phyloP scores from a whole-genome alignment of 306 rosid species.

The Trifolium subterraneum region DNA sequence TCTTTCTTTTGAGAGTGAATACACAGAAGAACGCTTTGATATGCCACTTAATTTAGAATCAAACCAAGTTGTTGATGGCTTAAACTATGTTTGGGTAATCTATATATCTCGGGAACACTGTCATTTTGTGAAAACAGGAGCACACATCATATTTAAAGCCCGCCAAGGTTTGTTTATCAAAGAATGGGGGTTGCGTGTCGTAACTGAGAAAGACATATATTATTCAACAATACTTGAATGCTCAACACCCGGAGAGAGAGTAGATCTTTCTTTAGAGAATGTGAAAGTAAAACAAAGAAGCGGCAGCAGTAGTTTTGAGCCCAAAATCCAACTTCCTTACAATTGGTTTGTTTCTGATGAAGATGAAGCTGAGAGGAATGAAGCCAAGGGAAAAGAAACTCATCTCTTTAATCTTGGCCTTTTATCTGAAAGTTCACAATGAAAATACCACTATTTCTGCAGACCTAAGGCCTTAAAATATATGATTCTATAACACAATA shows the following conservation, averaged over 20 bases:
- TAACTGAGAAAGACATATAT: neutral
- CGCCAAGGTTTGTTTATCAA: neutral
- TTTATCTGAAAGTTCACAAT: neutral
- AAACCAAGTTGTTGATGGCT: neutral
- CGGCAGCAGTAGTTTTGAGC: neutral
- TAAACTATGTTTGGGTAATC: neutral
- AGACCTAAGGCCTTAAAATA: no score
- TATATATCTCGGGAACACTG: neutral
- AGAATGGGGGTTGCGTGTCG: neutral
- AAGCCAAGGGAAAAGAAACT: slow-evolving; percentile 7
- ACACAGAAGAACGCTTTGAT: neutral
- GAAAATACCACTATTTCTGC: neutral
- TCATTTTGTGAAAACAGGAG: neutral
- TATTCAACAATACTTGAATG: no score
- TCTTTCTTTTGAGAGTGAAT: slow-evolving; percentile 29
- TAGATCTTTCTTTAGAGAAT: neutral
- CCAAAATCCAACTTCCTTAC: slow-evolving; percentile 20
- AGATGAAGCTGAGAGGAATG: neutral
- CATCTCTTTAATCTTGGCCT: neutral
- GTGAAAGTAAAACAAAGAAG: neutral
- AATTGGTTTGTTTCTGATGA: slow-evolving; percentile 11
- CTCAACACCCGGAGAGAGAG: no score
- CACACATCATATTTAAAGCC: neutral
- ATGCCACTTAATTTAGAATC: neutral
- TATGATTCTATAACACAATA: no score